phyloP scores from a whole-genome alignment of 1,284 basidiomycete species.

The Cutaneotrichosporon sp. region DNA sequence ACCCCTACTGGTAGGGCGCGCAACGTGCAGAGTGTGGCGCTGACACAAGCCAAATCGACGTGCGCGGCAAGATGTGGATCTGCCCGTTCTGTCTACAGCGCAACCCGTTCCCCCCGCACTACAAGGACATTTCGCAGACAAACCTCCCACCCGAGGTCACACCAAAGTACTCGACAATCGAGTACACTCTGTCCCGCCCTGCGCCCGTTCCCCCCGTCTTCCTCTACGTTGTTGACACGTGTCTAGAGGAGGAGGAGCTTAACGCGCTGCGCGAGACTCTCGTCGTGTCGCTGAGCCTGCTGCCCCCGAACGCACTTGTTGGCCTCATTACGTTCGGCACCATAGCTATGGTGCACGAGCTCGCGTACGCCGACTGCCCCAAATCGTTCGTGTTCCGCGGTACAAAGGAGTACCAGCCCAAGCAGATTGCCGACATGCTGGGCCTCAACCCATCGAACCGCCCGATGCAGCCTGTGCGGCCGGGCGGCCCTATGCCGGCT shows the following conservation, averaged over 20 bases:
- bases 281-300: conserved; percentile 85
- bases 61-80: conserved; percentile 98
- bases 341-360: conserved; percentile 99
- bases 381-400: conserved; percentile 99
- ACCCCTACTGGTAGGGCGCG: conserved; percentile 82
- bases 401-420: conserved; percentile 95
- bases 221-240: conserved; percentile 96
- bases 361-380: conserved; percentile 92
- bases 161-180: conserved; percentile 98
- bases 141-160: conserved; percentile 94
- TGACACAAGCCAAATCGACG: conserved; percentile 85
- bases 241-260: conserved; percentile 92
- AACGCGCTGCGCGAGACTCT: conserved; percentile 91
- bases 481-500: conserved; percentile 73
- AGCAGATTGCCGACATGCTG: conserved; percentile 99
- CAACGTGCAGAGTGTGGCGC: background rate
- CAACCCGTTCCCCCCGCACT: conserved; percentile 97
- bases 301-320: conserved; percentile 91
- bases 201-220: conserved; percentile 93
- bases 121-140: conserved; percentile 97
- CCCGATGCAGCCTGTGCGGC: conserved; percentile 57
- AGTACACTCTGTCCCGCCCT: conserved; percentile 91
- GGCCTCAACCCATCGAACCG: conserved; percentile 65
- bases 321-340: conserved; percentile 95
- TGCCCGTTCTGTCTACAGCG: conserved; percentile 97